phyloP scores from a whole-genome alignment of 768 basidiomycete genomes.

The Crucibulum laeve region DNA sequence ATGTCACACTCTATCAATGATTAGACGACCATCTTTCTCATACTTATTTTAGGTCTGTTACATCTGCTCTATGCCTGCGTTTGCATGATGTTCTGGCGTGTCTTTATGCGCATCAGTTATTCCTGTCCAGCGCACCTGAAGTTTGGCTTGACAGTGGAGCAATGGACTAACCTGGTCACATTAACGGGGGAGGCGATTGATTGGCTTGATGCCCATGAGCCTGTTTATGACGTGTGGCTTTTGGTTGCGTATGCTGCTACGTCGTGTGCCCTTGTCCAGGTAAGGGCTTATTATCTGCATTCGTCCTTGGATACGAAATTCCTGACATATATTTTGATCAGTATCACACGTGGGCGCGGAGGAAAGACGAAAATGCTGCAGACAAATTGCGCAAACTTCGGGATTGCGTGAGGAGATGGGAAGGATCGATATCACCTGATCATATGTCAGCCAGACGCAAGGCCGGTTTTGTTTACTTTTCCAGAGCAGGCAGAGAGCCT shows the following conservation, averaged over 20 bases:
- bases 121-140: slow-evolving; percentile 86
- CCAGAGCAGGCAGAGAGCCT: slow-evolving; percentile 6
- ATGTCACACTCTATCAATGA: slow-evolving; percentile 17
- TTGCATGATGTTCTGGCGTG: slow-evolving; percentile 96
- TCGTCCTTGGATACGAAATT: slow-evolving; percentile 4
- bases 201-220: slow-evolving; percentile 83
- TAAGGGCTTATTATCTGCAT: slow-evolving; percentile 25
- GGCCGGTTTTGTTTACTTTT: slow-evolving; percentile 36
- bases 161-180: slow-evolving; percentile 70
- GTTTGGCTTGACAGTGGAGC: slow-evolving; percentile 75
- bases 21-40: background rate
- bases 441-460: slow-evolving; percentile 95
- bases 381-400: slow-evolving; percentile 73
- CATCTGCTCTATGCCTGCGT: slow-evolving; percentile 88
- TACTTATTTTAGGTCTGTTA: slow-evolving; percentile 58
- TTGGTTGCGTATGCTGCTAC: slow-evolving; percentile 85
- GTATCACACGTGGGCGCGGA: slow-evolving; percentile 93
- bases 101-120: slow-evolving; percentile 98
- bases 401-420: slow-evolving; percentile 86
- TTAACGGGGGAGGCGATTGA: slow-evolving; percentile 81
- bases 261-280: slow-evolving; percentile 88
- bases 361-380: slow-evolving; percentile 73
- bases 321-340: slow-evolving; percentile 22
- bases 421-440: slow-evolving; percentile 79
- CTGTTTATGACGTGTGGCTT: slow-evolving; percentile 82